A percentile compares a stretch with the other conserved stretches of the same genome.
These are phyloP conservation scores for Monosporascus cannonballus DNA, from an alignment of 2,329 filamentous ascomycete species.

Conservation along the genomic window DNA sequence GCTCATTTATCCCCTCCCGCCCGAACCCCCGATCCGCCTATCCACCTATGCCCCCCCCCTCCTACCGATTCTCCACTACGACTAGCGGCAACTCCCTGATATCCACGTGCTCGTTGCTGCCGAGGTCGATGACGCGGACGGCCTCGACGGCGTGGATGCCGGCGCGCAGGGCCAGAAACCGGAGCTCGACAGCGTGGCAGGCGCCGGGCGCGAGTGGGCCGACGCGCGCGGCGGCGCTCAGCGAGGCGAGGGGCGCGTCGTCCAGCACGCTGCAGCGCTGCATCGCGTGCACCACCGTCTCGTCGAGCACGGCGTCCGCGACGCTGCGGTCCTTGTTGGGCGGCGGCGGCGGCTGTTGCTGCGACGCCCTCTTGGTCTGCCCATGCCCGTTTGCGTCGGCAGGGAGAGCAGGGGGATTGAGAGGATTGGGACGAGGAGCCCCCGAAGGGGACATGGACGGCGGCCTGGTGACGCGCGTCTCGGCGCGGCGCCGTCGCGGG, in stretches of 20 bases:
- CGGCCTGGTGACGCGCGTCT: constrained; percentile 45
- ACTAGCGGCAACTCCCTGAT: constrained; percentile 68
- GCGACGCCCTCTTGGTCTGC: constrained; percentile 12
- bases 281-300: constrained; percentile 64
- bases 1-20: too few relatives aligned
- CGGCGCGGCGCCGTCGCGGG: constrained; percentile 56
- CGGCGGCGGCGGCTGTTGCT: constrained; percentile 18
- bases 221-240: constrained; percentile 68
- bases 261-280: constrained; percentile 61
- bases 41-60: not conserved
- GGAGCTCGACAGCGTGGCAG: constrained; percentile 67
- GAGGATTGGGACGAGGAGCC: not conserved
- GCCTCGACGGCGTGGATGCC: constrained; percentile 68
- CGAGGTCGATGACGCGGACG: constrained; percentile 66
- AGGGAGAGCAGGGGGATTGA: not conserved
- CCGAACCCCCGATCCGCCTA: not conserved
- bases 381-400: constrained; percentile 4
- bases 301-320: constrained; percentile 65
- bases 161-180: constrained; percentile 61
- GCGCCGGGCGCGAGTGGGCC: constrained; percentile 66
- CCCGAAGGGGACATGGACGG: constrained; percentile 42
- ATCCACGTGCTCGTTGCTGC: constrained; percentile 70
- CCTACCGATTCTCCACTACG: constrained; percentile 37
- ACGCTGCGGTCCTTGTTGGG: constrained; percentile 28
- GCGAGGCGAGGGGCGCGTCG: constrained; percentile 62